Conservation (phyloP, 164 flowering plant species). For the Vitis labrusca region DNA sequence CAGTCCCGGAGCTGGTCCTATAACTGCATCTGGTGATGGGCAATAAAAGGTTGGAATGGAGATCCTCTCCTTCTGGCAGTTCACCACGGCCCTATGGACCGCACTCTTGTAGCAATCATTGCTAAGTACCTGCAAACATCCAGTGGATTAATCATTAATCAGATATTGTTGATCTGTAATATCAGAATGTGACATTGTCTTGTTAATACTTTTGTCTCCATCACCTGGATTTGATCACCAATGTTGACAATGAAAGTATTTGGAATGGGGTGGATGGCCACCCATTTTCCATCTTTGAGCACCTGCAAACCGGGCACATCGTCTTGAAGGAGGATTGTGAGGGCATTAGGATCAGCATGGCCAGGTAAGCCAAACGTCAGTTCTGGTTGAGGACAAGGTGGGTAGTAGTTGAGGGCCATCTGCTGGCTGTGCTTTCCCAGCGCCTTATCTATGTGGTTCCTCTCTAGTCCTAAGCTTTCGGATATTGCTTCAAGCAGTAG, state of each 20-base stretch:
- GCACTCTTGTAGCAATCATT: slow-evolving; percentile 46
- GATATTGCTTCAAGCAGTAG: slow-evolving; percentile 55
- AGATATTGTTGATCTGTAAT: no score
- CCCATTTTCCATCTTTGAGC: slow-evolving; percentile 49
- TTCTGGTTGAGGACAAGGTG: slow-evolving; percentile 77
- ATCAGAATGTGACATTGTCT: no score
- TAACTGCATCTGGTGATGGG: slow-evolving; percentile 37
- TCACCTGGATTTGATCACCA: slow-evolving; percentile 78
- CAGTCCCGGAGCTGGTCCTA: slow-evolving; percentile 25
- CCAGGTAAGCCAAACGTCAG: slow-evolving; percentile 68
- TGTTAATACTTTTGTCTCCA: no score
- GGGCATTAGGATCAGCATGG: slow-evolving; percentile 60
- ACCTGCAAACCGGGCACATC: slow-evolving; percentile 65
- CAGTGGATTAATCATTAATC: no score
- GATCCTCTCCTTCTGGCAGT: slow-evolving; percentile 32
- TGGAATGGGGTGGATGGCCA: slow-evolving; percentile 57
- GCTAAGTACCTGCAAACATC: slow-evolving; percentile 28
- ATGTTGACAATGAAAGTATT: slow-evolving; percentile 66
- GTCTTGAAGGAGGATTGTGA: slow-evolving; percentile 68
- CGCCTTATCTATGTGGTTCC: slow-evolving; percentile 34
- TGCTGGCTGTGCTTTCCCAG: slow-evolving; percentile 58
- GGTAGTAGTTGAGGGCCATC: slow-evolving; percentile 77
- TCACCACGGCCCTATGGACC: slow-evolving; percentile 47
- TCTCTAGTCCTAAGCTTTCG: slow-evolving; percentile 60
- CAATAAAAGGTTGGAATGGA: slow-evolving; percentile 48